Base-by-base conservation (phyloP, 768 basidiomycete species). In the Xerocomellus dryophilus region DNA sequence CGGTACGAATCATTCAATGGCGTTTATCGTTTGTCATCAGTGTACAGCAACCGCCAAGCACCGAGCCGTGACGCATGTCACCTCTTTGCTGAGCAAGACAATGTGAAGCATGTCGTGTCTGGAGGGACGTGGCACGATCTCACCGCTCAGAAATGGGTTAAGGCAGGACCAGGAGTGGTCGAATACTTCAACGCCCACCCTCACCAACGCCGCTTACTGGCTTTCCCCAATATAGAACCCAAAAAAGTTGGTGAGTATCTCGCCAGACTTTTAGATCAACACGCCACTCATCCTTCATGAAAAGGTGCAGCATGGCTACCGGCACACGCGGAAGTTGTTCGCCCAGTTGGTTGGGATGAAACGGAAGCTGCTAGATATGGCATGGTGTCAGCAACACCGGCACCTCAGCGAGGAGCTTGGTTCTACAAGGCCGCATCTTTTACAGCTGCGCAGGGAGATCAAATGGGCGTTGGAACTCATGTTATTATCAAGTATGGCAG, bases 1-100 rank as follows among this genome's bases (percentile, higher is more conserved):
- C 38, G 23, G 7, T 72, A 59, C 20, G 58, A 72, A 25, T 64
- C 62, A 1, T 68, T 62, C 27, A 43, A 43, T 12, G 6, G 43
- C 6, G n/a, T 43, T 31, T 43, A 43, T 31, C 10, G 11, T 12
- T 18, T 43, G 43, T 43, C 27, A 12, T 43, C 27, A 6, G 43
- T 43, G 25, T 45, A 45, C 29, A 45, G 23, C 7, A 7, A 15
- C 11, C 7, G 6, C 7, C 12, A 20, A 31, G 43, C 43, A 12
- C 43, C n/a, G 2, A 44, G 43, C 8, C n/a, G 10, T 18, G 27
- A 44, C 11, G 17, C 29, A 18, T 44, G 43, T 44, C 18, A 4
- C 6, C 31, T 45, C 14, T 45, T 45, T 32, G 44, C 35, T 36
- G 35, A 36, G 17, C 44, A 31, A 45, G 44, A 45, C 31, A 45